Evolutionary conservation across 176 grass and related monocot genomes (phyloP).

Genomic region (Cenchrus americanus): DNA sequence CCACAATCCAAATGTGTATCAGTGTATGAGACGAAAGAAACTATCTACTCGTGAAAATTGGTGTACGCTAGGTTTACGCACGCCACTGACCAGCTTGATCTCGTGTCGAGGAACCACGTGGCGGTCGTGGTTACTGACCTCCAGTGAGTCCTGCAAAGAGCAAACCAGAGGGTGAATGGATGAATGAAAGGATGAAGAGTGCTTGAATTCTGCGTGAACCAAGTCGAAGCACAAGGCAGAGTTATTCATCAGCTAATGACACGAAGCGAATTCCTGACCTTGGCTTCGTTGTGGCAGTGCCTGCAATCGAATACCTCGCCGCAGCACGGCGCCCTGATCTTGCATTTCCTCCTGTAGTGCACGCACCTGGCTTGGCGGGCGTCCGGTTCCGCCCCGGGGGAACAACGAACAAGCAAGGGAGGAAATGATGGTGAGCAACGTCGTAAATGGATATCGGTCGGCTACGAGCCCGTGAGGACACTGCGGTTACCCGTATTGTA

Average conservation of each 20-base stretch:
- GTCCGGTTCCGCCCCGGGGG: not conserved
- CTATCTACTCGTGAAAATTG: not conserved
- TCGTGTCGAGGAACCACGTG: constrained; percentile 78
- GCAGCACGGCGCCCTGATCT: constrained; percentile 80
- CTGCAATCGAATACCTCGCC: constrained; percentile 75
- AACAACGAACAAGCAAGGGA: not conserved
- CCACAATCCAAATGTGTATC: not conserved
- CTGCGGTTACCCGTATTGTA: constrained; percentile 39
- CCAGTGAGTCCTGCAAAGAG: constrained; percentile 55
- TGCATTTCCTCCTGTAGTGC: constrained; percentile 77
- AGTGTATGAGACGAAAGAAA: too few species aligned
- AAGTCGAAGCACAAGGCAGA: constrained; percentile 2
- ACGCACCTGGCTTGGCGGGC: constrained; percentile 54
- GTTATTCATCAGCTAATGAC: not conserved
- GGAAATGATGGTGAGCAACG: not conserved
- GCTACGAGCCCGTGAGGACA: not conserved
- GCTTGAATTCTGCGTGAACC: not conserved
- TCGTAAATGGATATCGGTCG: not conserved
- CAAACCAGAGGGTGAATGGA: not conserved
- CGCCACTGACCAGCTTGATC: constrained; percentile 56
- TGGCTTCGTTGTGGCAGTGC: constrained; percentile 84
- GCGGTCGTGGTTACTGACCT: constrained; percentile 51
- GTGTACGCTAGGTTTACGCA: not conserved
- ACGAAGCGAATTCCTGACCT: constrained; percentile 26
- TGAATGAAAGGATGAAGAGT: too few species aligned